phyloP scores from a whole-genome alignment of 768 basidiomycete species.

The Phlebiopsis flavidoalba region DNA sequence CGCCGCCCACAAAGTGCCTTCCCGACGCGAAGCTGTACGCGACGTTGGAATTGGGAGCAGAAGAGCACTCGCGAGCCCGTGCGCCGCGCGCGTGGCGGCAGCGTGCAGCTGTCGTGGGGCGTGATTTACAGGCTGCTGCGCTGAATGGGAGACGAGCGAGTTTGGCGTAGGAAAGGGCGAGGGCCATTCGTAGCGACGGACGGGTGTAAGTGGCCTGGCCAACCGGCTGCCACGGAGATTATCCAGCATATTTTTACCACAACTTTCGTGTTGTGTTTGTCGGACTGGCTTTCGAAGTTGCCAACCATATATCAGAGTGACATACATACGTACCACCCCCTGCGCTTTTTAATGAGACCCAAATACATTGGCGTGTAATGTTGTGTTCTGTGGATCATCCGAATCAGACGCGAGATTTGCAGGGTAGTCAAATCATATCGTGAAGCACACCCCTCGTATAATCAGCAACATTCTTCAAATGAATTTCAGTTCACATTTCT shows the following conservation, averaged over 20 bases:
- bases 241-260: background rate
- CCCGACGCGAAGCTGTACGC: constrained; percentile 46
- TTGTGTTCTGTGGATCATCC: too few relatives aligned
- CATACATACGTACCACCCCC: too few relatives aligned
- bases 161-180: background rate
- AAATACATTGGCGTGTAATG: too few relatives aligned
- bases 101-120: constrained; percentile 13
- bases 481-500: too few relatives aligned
- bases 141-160: constrained; percentile 12
- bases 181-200: background rate
- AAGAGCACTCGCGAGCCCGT: constrained; percentile 38
- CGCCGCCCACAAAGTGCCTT: constrained; percentile 28
- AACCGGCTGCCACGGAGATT: background rate
- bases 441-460: too few relatives aligned
- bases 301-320: background rate
- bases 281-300: background rate
- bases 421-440: too few relatives aligned
- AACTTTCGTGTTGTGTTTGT: background rate
- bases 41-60: constrained; percentile 45
- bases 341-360: too few relatives aligned
- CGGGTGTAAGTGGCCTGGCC: too few relatives aligned
- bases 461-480: too few relatives aligned
- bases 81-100: constrained; percentile 25
- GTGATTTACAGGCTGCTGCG: too few relatives aligned
- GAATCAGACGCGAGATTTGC: too few relatives aligned